Evolutionary conservation across 169 alveolate genomes (phyloP).

Genomic region (Cryptosporidium canis): DNA sequence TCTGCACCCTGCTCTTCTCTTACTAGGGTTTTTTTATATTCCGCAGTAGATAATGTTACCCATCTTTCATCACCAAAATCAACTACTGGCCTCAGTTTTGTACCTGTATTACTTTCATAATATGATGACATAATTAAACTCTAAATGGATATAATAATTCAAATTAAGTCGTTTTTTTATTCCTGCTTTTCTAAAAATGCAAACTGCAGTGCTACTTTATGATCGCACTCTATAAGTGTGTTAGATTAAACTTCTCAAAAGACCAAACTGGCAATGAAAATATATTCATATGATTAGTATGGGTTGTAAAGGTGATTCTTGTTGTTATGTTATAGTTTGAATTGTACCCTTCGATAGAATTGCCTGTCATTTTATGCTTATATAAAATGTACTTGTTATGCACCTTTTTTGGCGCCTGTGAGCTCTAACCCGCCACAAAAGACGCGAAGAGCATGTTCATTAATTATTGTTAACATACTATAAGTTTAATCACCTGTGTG

Average conservation of each 20-base stretch:
- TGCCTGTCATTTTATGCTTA: constrained; percentile 37
- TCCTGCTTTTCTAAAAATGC: neutral
- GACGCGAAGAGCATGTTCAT: constrained; percentile 33
- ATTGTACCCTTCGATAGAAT: neutral
- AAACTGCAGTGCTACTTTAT: neutral
- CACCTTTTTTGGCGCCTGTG: constrained; percentile 71
- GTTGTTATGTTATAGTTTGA: neutral
- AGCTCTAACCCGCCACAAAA: constrained; percentile 3
- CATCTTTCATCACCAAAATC: constrained; percentile 71
- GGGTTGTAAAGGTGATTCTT: neutral
- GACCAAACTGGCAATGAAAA: neutral
- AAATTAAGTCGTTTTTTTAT: neutral
- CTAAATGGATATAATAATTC: no score
- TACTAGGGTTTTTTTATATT: constrained; percentile 35
- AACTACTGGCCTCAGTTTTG: constrained; percentile 65
- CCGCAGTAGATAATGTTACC: constrained; percentile 71
- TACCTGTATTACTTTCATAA: constrained; percentile 55
- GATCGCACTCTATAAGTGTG: neutral
- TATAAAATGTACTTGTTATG: constrained; percentile 46
- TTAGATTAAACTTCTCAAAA: neutral
- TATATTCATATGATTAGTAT: neutral
- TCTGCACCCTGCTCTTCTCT: neutral
- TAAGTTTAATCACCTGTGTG: constrained; percentile 1
- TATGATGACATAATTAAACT: constrained; percentile 22
- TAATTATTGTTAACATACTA: neutral